Evolutionary conservation across 129 eudicot genomes (phyloP), one percentile per base, ranked within the genome.

Genomic region (Dittrichia graveolens): DNA sequence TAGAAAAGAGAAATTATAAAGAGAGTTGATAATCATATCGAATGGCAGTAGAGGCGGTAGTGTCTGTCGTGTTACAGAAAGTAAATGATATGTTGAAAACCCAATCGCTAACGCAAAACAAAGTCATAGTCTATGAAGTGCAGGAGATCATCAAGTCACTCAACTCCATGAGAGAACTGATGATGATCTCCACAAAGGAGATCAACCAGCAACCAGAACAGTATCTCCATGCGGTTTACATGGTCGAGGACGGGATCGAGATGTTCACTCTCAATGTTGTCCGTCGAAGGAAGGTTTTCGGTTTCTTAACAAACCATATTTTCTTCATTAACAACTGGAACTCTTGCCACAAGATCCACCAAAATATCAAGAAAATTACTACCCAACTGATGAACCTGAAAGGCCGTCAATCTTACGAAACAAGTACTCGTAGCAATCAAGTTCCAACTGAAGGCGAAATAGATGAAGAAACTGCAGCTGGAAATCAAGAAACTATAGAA

Each of bases 21-120:
- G 34, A 69, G 71, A 8, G 50, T 41, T 69, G 6, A 8, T 9
- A 55, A 67, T 48, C 10, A 48, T 31, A 5, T 19, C 19, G 46
- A 53, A 84, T 80, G 88, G 88, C 77, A 2, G 48, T 84, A 24
- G 82, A 72, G 48, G 76, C 88, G 16, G 80, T 84, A 2, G 75
- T 60, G 11, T 60, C 69, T 6, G 82, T 80, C 59, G 80, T 84
- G 43, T 46, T 80, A 55, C 77, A 76, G 72, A 84, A 80, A 47
- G 84, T 84, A 19, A 76, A 24, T 2, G 80, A 84, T 47, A 61
- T 80, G 85, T 67, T 80, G 5, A 39, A 69, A 34, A 80, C 55
- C 31, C 74, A 76, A 62, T 52, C 84, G n/a, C 9, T 60, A n/a
- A 60, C 62, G 15, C 48, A 37, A 62, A 49, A 83, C 65, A 79